Evolutionary conservation across 2,329 filamentous ascomycete species (phyloP).

Genomic region (Basipetospora sp.): DNA sequence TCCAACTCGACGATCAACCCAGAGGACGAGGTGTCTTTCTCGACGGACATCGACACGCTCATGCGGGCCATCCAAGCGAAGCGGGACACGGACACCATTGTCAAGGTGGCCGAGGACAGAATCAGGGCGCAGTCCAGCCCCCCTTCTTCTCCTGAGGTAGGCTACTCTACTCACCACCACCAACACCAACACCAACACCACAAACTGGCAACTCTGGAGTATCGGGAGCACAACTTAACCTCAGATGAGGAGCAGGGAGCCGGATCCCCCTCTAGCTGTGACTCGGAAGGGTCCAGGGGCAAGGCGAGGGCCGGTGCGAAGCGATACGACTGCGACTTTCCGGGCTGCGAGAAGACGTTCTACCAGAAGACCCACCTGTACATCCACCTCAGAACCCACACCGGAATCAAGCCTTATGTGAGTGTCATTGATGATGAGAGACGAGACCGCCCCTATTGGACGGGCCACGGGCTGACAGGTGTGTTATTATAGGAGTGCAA

Average conservation of each 20-base stretch:
- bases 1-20: conserved; percentile 32
- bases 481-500: conserved; percentile 56
- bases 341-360: conserved; percentile 68
- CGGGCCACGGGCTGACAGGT: no score
- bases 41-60: conserved; percentile 71
- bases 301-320: conserved; percentile 25
- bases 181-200: no score
- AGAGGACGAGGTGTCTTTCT: conserved; percentile 45
- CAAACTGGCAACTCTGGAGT: not conserved
- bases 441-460: no score
- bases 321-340: conserved; percentile 50
- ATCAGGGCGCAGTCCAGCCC: conserved; percentile 1
- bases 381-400: conserved; percentile 78
- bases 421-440: no score
- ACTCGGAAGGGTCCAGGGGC: conserved; percentile 26
- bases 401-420: conserved; percentile 80
- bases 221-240: conserved; percentile 2
- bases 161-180: conserved; percentile 2
- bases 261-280: conserved; percentile 19
- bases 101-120: conserved; percentile 10
- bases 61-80: conserved; percentile 79
- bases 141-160: conserved; percentile 2
- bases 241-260: conserved; percentile 8
- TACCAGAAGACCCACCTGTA: conserved; percentile 85
- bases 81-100: conserved; percentile 23